phyloP scores from a whole-genome alignment of 2,329 filamentous ascomycete genomes.

The Venturia asperata region DNA sequence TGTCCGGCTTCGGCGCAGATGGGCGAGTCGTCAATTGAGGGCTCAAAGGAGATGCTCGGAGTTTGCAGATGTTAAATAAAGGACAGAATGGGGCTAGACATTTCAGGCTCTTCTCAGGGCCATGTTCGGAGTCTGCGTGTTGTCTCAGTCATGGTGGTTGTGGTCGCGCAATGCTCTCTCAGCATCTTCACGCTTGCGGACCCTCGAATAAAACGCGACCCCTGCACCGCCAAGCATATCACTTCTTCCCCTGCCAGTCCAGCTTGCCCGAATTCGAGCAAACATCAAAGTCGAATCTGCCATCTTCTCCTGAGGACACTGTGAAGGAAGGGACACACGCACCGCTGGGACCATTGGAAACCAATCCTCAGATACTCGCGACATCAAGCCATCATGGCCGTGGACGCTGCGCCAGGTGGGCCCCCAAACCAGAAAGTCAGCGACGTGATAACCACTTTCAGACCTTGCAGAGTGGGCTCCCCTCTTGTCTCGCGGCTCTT shows the following conservation, averaged over 20 bases:
- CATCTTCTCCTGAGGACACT: neutral
- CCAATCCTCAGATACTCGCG: neutral
- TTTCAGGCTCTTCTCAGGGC: slow-evolving; percentile 5
- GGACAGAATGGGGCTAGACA: neutral
- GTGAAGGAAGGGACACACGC: neutral
- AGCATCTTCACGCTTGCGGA: too few species aligned
- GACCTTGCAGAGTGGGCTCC: slow-evolving; percentile 15
- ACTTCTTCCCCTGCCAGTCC: neutral
- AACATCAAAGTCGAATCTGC: neutral
- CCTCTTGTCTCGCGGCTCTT: neutral
- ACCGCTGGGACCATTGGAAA: neutral
- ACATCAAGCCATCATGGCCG: neutral
- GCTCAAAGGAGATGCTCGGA: neutral
- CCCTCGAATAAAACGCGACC: neutral
- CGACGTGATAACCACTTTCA: slow-evolving; percentile 12
- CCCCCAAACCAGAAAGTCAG: slow-evolving; percentile 18
- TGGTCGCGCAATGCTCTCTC: neutral
- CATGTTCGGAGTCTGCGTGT: neutral
- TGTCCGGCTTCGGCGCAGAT: slow-evolving; percentile 10
- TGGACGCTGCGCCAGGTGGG: slow-evolving; percentile 5
- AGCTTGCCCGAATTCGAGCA: neutral
- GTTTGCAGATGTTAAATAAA: neutral
- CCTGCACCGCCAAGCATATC: neutral
- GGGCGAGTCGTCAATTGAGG: neutral
- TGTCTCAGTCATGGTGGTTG: slow-evolving; percentile 4